Conservation (phyloP, 306 rosid genomes). For the Vicia faba region DNA sequence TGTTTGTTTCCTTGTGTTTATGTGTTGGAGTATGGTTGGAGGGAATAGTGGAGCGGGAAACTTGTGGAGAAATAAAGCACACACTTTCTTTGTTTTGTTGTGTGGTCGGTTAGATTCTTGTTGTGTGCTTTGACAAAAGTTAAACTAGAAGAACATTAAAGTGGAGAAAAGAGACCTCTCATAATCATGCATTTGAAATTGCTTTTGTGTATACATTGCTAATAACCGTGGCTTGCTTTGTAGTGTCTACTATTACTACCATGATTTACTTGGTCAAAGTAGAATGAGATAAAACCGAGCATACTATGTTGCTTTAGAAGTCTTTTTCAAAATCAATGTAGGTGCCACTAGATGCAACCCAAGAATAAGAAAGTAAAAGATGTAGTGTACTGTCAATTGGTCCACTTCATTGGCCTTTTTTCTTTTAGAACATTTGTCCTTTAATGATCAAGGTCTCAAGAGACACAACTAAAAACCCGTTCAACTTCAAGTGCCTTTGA, state of each 20-base stretch:
- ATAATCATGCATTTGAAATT: neutral
- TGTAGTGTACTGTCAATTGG: neutral
- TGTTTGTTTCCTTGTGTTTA: neutral
- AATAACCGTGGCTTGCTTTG: neutral
- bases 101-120: constrained; percentile 44
- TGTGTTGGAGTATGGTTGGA: constrained; percentile 24
- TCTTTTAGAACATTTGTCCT: constrained; percentile 29
- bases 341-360: constrained; percentile 34
- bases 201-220: neutral
- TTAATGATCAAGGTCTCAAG: constrained; percentile 7
- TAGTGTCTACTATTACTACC: neutral
- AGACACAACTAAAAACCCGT: neutral
- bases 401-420: constrained; percentile 36
- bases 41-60: constrained; percentile 41
- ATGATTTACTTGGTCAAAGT: constrained; percentile 27
- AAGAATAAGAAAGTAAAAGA: constrained; percentile 35
- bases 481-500: neutral
- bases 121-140: constrained; percentile 30
- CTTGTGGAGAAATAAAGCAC: constrained; percentile 32
- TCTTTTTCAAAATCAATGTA: constrained; percentile 18
- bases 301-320: constrained; percentile 25
- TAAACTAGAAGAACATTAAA: constrained; percentile 29
- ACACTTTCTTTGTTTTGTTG: constrained; percentile 14
- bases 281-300: constrained; percentile 4
- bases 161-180: neutral